Base-by-base conservation (phyloP, 164 flowering plant species). In the Aristolochia fimbriata region DNA sequence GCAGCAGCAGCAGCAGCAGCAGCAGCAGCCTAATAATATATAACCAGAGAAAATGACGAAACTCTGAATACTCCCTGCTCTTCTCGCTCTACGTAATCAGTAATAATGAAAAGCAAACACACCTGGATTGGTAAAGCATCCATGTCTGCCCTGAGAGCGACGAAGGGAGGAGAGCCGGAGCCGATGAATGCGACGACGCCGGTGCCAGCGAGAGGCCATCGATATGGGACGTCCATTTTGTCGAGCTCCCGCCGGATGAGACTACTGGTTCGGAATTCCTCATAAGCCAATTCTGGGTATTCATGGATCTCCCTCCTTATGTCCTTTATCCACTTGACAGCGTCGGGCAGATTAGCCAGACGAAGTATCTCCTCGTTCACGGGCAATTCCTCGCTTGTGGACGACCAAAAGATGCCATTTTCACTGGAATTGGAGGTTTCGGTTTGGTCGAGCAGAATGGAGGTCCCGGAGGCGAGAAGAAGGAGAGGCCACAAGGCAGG, bases 51-150 rank as follows among this genome's bases (percentile, higher is more conserved):
- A n/a, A n/a, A n/a, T n/a, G n/a, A n/a, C n/a, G n/a, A n/a, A n/a
- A n/a, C n/a, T n/a, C n/a, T n/a, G n/a, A n/a, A n/a, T n/a, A n/a
- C n/a, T n/a, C n/a, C n/a, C n/a, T n/a, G n/a, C n/a, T n/a, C n/a
- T n/a, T n/a, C n/a, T n/a, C n/a, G n/a, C n/a, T 49, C 20, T 49
- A 5, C 43, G 12, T 37, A 10, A 5, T 37, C 43, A 27, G 5
- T 27, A 27, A 27, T 27, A 27, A 27, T 15, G 33, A 64, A 58
- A 15, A 19, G 3, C 43, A 37, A 10, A 37, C 43, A 15, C 10
- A 84, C 90, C 87, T 84, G 83, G 59, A 84, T 80, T 23, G 87
- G 85, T 71, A 84, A 61, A 63, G 90, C 90, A 68, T 84, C 90
- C 90, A 84, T 84, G 47, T 84, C 90, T 5, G 83, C 90, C 68